Conservation (phyloP, 139 green algal species). For the Mesotaenium endlicherianum region DNA sequence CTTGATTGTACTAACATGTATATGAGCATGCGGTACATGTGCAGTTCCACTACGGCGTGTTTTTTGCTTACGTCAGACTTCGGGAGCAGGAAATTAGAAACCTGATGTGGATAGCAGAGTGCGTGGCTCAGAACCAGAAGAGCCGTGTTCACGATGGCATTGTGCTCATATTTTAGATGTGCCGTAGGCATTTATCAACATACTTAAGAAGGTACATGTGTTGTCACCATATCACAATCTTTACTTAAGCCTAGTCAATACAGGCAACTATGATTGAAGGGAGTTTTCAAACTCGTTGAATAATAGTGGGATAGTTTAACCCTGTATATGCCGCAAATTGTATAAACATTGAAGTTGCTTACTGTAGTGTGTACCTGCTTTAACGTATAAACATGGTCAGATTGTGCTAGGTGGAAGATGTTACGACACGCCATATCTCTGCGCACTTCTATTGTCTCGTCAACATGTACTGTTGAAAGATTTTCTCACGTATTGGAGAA, state of each 20-base stretch:
- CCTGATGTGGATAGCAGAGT: conserved; percentile 66
- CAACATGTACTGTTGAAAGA: too few species aligned
- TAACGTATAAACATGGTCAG: too few species aligned
- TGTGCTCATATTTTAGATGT: conserved; percentile 56
- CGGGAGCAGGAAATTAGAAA: conserved; percentile 64
- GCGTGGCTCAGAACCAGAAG: conserved; percentile 63
- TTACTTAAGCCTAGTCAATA: neutral
- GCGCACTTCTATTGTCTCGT: too few species aligned
- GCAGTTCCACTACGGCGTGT: conserved; percentile 63
- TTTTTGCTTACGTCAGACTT: conserved; percentile 59
- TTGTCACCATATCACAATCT: neutral
- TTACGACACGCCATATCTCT: too few species aligned
- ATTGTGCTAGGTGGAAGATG: too few species aligned
- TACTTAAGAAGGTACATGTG: neutral
- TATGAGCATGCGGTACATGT: too few species aligned
- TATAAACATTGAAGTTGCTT: neutral
- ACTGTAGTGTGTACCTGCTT: too few species aligned
- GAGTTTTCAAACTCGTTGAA: neutral
- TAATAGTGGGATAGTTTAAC: neutral
- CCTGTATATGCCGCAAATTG: neutral
- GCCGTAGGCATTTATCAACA: too few species aligned
- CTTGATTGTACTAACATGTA: too few species aligned
- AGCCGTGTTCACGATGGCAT: conserved; percentile 61
- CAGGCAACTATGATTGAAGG: neutral
- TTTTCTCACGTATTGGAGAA: too few species aligned